phyloP scores from a whole-genome alignment of 352 stramenopile genomes.

The Sclerospora graminicola region DNA sequence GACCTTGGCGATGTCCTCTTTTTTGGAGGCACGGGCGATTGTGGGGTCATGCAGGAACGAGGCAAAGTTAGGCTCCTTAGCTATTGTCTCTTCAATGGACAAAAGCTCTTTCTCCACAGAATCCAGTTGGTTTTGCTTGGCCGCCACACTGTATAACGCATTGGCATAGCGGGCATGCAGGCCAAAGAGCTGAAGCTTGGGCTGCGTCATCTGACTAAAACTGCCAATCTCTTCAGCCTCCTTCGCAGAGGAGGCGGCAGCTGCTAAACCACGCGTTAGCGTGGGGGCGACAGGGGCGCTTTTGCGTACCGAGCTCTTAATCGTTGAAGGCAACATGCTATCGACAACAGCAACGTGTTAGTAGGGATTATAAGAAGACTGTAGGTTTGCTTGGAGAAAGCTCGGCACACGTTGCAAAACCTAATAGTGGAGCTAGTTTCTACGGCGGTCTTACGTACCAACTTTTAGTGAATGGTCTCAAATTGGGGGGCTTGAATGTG shows the following conservation, averaged over 20 bases:
- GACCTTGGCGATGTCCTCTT: conserved; percentile 87
- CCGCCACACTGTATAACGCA: conserved; percentile 93
- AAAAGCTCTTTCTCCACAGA: conserved; percentile 86
- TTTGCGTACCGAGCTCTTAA: conserved; percentile 56
- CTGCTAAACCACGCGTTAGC: conserved; percentile 28
- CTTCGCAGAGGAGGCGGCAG: conserved; percentile 23
- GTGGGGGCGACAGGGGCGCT: conserved; percentile 21
- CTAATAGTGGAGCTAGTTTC: too few relatives aligned
- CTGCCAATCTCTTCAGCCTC: conserved; percentile 58
- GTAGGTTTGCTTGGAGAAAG: too few relatives aligned
- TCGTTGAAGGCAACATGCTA: conserved; percentile 62
- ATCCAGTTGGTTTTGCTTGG: conserved; percentile 76
- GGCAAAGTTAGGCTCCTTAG: conserved; percentile 84
- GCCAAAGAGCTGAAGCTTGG: conserved; percentile 93
- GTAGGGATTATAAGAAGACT: too few relatives aligned
- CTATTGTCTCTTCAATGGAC: conserved; percentile 67
- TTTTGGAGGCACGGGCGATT: conserved; percentile 91
- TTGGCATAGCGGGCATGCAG: conserved; percentile 95
- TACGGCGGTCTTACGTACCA: too few relatives aligned
- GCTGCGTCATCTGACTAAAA: conserved; percentile 76
- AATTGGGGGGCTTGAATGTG: too few relatives aligned
- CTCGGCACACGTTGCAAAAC: too few relatives aligned
- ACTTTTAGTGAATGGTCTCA: too few relatives aligned
- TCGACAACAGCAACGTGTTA: neutral
- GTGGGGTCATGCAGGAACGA: conserved; percentile 95